phyloP scores from a whole-genome alignment of 768 basidiomycete species.

The Boletellus emodensis region DNA sequence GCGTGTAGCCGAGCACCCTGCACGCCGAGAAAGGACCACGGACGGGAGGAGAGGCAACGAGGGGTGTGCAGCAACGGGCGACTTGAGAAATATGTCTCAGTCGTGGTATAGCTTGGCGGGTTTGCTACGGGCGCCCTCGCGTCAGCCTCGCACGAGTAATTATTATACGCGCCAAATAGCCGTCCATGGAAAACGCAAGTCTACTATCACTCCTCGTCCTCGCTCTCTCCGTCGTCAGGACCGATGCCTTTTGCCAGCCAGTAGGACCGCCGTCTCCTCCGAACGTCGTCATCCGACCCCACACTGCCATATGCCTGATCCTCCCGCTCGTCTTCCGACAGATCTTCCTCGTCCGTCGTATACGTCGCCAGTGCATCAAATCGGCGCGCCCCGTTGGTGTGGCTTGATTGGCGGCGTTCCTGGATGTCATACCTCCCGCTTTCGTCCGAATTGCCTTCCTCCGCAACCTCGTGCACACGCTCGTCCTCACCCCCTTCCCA shows the following conservation, averaged over 20 bases:
- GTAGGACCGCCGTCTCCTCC: constrained; percentile 40
- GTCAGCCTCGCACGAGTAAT: no score
- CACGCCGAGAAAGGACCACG: constrained; percentile 4
- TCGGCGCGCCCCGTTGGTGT: constrained; percentile 34
- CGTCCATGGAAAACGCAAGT: no score
- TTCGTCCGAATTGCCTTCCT: constrained; percentile 40
- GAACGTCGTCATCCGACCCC: constrained; percentile 24
- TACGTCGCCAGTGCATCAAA: constrained; percentile 43
- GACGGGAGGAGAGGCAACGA: neutral
- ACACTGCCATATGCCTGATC: constrained; percentile 21
- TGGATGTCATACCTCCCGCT: constrained; percentile 56
- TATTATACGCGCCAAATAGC: no score
- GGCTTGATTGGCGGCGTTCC: constrained; percentile 45
- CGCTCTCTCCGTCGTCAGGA: constrained; percentile 20
- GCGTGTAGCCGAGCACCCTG: constrained; percentile 9
- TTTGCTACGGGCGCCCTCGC: neutral
- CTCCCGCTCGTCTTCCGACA: constrained; percentile 28
- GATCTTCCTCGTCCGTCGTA: constrained; percentile 41
- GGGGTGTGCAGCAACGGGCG: neutral
- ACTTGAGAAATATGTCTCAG: neutral
- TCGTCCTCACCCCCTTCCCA: constrained; percentile 35
- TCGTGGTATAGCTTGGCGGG: neutral
- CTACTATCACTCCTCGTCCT: neutral
- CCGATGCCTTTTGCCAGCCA: constrained; percentile 56
- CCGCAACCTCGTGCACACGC: neutral